Base-by-base conservation (phyloP, 495 filamentous ascomycete species). In the Penicillium subrubescens region DNA sequence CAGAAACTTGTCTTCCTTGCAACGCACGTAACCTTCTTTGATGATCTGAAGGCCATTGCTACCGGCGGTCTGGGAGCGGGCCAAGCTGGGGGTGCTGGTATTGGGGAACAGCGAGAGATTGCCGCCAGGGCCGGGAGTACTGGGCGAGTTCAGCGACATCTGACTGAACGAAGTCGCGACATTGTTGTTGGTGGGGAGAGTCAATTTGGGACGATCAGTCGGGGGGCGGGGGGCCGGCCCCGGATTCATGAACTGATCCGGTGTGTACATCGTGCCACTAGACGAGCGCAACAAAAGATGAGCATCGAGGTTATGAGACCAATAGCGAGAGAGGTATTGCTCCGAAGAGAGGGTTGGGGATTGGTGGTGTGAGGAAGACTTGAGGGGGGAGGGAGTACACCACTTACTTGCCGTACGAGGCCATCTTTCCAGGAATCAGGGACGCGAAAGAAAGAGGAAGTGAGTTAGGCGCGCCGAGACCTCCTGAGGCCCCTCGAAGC, bases 161-260 rank as follows among this genome's bases (percentile, higher is more conserved):
- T 89, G 89, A 39, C 87, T 86, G 83, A 93, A 92, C 71, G 90
- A 94, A 44, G 90, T 90, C 41, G 92, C 89, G 43, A 92, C 83
- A 68, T 87, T 90, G 37, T 83, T 88, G 48, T 89, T 93, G 25
- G 74, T 63, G 8, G 76, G 72, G 29, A 94, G 81, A 60, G 88
- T 88, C 64, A 96, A 86, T 66, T 90, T 90, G 60, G 92, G 90
- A 62, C 90, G 89, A 69, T 94, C 91, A 43, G 87, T 89, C 15
- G 95, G 95, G 52, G 95, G 95, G 65, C 90, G 88, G 50, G 95
- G 95, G 60, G 95, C 94, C 52, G 95, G 94, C 54, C 95, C 92
- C 61, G 95, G 93, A 73, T 97, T 98, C 90, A 97, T 95, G 79
- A 99, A 99, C 75, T 90, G 87, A 71, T 85, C 86, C 61, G 82